A percentile compares a stretch with the other conserved stretches of the same genome.
Conservation (phyloP, 2,329 filamentous ascomycete genomes). For the Parastagonospora avenae region DNA sequence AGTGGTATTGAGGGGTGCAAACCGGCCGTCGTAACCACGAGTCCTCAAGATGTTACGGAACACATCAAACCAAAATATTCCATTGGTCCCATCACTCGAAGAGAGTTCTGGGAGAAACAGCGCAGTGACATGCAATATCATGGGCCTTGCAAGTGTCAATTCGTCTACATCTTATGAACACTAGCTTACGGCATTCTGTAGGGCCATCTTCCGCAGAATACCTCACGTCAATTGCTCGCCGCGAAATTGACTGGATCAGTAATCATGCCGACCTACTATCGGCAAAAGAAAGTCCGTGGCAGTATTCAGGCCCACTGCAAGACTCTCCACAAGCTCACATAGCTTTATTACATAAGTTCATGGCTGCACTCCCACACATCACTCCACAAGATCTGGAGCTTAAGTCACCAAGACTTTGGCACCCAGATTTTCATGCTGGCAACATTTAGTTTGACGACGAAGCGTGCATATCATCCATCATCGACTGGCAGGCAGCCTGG, state of each 20-base stretch:
- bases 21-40: conserved; percentile 25
- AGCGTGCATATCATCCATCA: conserved; percentile 30
- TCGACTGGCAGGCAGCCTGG: conserved; percentile 37
- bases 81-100: conserved; percentile 30
- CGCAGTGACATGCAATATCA: conserved; percentile 28
- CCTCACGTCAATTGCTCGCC: conserved; percentile 34
- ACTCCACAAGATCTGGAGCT: conserved; percentile 28
- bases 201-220: conserved; percentile 30
- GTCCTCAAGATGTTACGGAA: conserved; percentile 18
- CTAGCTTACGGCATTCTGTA: conserved; percentile 14
- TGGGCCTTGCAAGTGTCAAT: conserved; percentile 26
- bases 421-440: conserved; percentile 35
- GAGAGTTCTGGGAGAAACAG: conserved; percentile 30
- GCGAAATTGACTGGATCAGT: conserved; percentile 43
- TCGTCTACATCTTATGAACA: conserved; percentile 1
- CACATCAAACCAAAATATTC: conserved; percentile 22
- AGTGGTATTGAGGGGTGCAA: conserved; percentile 37
- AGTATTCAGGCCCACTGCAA: conserved; percentile 40
- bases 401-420: conserved; percentile 31
- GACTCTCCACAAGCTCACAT: conserved; percentile 24
- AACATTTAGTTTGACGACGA: conserved; percentile 34
- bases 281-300: conserved; percentile 33
- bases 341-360: conserved; percentile 22
- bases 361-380: conserved; percentile 30
- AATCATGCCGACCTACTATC: conserved; percentile 27